These are phyloP conservation scores for Phytophthora litchii DNA, from an alignment of 352 stramenopile genomes.

Conservation along the genomic window DNA sequence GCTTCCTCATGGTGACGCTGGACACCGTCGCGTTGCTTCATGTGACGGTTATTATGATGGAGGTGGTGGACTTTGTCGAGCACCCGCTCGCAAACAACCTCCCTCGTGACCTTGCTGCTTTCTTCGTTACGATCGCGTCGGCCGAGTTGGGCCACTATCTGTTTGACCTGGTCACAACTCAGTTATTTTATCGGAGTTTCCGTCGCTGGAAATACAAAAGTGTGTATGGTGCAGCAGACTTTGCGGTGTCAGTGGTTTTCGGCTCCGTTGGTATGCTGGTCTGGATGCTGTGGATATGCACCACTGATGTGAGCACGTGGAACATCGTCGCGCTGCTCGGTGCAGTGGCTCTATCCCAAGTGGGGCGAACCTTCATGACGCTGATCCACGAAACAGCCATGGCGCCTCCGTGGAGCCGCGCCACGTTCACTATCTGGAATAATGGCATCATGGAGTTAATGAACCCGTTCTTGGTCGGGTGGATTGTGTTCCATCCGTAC, in stretches of 20 bases:
- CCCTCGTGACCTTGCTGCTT: constrained; percentile 45
- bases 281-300: constrained; percentile 27
- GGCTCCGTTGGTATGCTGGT: constrained; percentile 22
- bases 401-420: constrained; percentile 14
- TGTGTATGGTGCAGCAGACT: constrained; percentile 9
- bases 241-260: constrained; percentile 29
- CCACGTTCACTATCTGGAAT: constrained; percentile 42
- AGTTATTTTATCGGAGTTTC: constrained; percentile 5
- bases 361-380: constrained; percentile 42
- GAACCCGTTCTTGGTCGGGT: constrained; percentile 64
- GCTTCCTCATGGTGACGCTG: constrained; percentile 53
- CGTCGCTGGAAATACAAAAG: constrained; percentile 21
- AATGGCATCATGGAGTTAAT: constrained; percentile 60
- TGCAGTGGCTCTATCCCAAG: constrained; percentile 42
- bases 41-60: constrained; percentile 69
- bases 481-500: constrained; percentile 69
- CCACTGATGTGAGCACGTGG: constrained; percentile 28
- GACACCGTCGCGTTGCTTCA: constrained; percentile 63
- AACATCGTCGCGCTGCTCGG: constrained; percentile 43
- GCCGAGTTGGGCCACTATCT: constrained; percentile 42
- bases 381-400: constrained; percentile 53
- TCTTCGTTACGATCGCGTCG: constrained; percentile 52
- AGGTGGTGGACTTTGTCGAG: constrained; percentile 59
- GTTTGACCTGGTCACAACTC: constrained; percentile 17
- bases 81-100: constrained; percentile 44